phyloP scores from a whole-genome alignment of 805 yeast genomes.

The Candida schatavii region DNA sequence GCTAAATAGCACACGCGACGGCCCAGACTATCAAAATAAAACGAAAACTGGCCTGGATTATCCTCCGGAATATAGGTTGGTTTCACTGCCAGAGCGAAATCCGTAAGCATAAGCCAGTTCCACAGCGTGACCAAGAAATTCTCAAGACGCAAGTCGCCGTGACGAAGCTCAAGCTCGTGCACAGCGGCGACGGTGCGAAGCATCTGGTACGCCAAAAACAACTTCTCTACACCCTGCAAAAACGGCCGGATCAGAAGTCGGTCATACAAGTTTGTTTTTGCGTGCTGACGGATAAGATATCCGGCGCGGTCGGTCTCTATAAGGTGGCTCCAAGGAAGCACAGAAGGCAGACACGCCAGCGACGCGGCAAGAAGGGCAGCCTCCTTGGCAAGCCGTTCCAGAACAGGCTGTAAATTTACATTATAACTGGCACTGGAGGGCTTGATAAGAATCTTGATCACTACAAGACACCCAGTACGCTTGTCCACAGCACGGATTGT shows the following conservation, averaged over 20 bases:
- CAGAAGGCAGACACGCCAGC: constrained; percentile 37
- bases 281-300: constrained; percentile 78
- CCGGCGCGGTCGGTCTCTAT: constrained; percentile 92
- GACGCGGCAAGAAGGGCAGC: constrained; percentile 28
- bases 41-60: constrained; percentile 88
- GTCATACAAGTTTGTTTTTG: constrained; percentile 81
- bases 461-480: constrained; percentile 62
- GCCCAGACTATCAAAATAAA: constrained; percentile 87
- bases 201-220: constrained; percentile 81
- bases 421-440: constrained; percentile 39
- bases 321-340: constrained; percentile 67
- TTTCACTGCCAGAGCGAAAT: constrained; percentile 74
- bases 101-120: constrained; percentile 82
- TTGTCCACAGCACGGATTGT: constrained; percentile 75
- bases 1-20: constrained; percentile 88
- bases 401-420: constrained; percentile 22
- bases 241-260: constrained; percentile 85
- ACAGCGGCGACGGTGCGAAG: constrained; percentile 59
- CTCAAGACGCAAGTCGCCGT: constrained; percentile 92
- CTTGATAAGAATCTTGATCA: constrained; percentile 78
- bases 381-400: constrained; percentile 32
- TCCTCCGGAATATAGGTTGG: constrained; percentile 87
- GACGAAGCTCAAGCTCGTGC: constrained; percentile 61
- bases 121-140: constrained; percentile 83
- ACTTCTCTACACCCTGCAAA: constrained; percentile 73